Evolutionary conservation across 192 early-diverging fungal genomes (phyloP).

Genomic region (Podila epicladia): DNA sequence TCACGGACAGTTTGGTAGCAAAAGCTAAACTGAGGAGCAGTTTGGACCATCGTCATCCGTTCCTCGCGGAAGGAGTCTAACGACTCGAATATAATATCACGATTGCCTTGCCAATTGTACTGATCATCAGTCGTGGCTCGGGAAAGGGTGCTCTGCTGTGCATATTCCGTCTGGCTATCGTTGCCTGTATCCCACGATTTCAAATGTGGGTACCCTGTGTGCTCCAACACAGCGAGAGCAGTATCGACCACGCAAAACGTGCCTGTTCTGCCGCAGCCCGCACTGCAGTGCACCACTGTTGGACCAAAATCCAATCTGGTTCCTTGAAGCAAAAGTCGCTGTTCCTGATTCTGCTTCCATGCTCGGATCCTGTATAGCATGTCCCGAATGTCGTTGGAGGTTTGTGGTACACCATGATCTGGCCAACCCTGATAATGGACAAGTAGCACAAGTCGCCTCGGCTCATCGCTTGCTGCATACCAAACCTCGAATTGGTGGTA

Average conservation of each 20-base stretch:
- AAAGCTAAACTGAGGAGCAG: conserved; percentile 77
- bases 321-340: not conserved
- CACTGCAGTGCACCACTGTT: conserved; percentile 86
- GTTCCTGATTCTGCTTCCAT: conserved; percentile 41
- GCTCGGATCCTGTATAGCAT: conserved; percentile 48
- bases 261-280: conserved; percentile 89
- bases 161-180: no score
- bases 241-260: conserved; percentile 83
- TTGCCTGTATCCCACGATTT: not conserved
- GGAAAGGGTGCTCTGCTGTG: no score
- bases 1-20: conserved; percentile 74
- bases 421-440: conserved; percentile 86
- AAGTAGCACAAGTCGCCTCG: conserved; percentile 60
- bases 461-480: conserved; percentile 1
- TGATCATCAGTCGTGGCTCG: no score
- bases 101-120: conserved; percentile 31
- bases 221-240: conserved; percentile 33
- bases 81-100: conserved; percentile 72
- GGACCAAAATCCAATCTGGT: conserved; percentile 54
- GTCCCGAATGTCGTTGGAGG: conserved; percentile 61
- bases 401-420: conserved; percentile 78
- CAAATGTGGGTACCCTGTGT: conserved; percentile 13
- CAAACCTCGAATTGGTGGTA: conserved; percentile 37
- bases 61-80: conserved; percentile 75
- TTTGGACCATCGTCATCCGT: conserved; percentile 85